Evolutionary conservation across 2,329 filamentous ascomycete species (phyloP).

Genomic region (Phialophora verrucosa): DNA sequence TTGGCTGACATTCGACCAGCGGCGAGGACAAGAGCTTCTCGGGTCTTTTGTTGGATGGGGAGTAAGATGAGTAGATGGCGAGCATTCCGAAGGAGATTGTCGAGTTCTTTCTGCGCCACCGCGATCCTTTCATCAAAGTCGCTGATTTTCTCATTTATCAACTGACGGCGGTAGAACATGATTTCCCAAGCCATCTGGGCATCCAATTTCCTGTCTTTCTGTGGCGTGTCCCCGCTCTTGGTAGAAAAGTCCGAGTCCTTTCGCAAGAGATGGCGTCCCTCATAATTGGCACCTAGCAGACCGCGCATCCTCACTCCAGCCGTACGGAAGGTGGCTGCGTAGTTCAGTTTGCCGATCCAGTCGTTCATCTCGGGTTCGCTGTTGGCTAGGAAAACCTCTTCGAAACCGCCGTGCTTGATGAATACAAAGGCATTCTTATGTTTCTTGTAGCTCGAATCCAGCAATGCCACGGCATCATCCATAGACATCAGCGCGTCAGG

Average conservation of each 20-base stretch:
- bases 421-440: slow-evolving; percentile 96
- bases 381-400: slow-evolving; percentile 90
- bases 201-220: slow-evolving; percentile 52
- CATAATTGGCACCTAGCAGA: slow-evolving; percentile 81
- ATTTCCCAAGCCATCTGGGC: slow-evolving; percentile 86
- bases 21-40: slow-evolving; percentile 83
- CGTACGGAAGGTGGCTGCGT: slow-evolving; percentile 90
- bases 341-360: slow-evolving; percentile 95
- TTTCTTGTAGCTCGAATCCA: slow-evolving; percentile 83
- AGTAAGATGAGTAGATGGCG: slow-evolving; percentile 87
- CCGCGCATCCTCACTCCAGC: slow-evolving; percentile 90
- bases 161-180: slow-evolving; percentile 76
- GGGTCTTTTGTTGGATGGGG: slow-evolving; percentile 86
- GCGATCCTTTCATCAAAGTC: slow-evolving; percentile 82
- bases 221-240: slow-evolving; percentile 66
- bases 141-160: slow-evolving; percentile 81
- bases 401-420: slow-evolving; percentile 81
- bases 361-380: slow-evolving; percentile 92
- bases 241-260: slow-evolving; percentile 64
- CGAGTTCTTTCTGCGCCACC: slow-evolving; percentile 75
- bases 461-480: slow-evolving; percentile 84
- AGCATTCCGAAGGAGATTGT: slow-evolving; percentile 83
- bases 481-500: slow-evolving; percentile 93
- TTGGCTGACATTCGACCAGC: slow-evolving; percentile 85
- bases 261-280: slow-evolving; percentile 74